phyloP scores from a whole-genome alignment of 129 eudicot species.

The Ambrosia trifida region DNA sequence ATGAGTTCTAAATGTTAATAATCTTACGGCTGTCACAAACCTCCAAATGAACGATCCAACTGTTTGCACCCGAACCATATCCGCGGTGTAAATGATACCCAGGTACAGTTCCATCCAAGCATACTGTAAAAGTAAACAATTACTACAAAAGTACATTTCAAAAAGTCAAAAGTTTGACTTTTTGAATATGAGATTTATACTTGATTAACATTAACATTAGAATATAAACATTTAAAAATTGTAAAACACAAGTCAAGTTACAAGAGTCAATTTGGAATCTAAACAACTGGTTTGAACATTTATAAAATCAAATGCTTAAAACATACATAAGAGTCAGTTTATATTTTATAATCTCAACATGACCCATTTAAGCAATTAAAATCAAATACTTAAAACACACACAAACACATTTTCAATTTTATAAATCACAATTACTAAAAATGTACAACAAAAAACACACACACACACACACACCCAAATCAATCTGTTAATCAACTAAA shows the following conservation, averaged over 20 bases:
- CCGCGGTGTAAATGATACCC: slow-evolving; percentile 91
- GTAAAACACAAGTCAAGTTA: too few relatives aligned
- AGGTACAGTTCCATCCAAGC: slow-evolving; percentile 95
- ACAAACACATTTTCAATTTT: not conserved
- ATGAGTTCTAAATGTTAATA: not conserved
- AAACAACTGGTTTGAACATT: too few relatives aligned
- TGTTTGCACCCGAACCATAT: slow-evolving; percentile 83
- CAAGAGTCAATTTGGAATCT: too few relatives aligned
- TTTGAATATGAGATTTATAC: not conserved
- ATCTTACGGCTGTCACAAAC: slow-evolving; percentile 37
- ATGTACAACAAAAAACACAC: slow-evolving; percentile 4
- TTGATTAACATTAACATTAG: not conserved
- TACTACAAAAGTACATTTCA: not conserved
- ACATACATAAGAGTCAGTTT: not conserved
- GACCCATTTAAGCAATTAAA: not conserved
- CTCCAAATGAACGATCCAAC: slow-evolving; percentile 97
- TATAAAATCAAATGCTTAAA: too few relatives aligned
- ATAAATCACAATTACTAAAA: not conserved
- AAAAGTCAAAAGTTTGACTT: slow-evolving; percentile 27
- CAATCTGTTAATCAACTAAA: slow-evolving; percentile 8
- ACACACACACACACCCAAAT: slow-evolving; percentile 8
- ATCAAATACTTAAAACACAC: slow-evolving; percentile 19
- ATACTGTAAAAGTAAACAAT: slow-evolving; percentile 51
- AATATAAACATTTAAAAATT: too few relatives aligned
- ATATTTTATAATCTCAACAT: too few relatives aligned